Conservation (phyloP, 2,329 filamentous ascomycete genomes). For the Fusarium sp. region DNA sequence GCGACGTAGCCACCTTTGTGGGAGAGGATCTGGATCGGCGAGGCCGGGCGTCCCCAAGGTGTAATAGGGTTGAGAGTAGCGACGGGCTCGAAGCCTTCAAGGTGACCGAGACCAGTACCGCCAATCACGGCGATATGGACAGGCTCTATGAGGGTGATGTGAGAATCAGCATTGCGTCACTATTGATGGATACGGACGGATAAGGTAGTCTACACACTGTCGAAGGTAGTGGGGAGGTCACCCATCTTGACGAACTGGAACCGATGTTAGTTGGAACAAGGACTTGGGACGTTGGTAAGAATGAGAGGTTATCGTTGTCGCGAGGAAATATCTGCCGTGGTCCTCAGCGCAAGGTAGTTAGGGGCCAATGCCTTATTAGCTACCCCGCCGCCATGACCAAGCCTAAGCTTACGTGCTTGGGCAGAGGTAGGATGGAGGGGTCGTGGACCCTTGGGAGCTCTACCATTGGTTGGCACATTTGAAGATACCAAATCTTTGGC, state of each 20-base stretch:
- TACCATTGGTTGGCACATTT: constrained; percentile 29
- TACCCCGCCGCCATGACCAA: constrained; percentile 39
- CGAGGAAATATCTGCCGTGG: constrained; percentile 18
- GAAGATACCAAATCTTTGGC: background rate
- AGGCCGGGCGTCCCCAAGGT: constrained; percentile 85
- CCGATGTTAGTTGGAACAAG: background rate
- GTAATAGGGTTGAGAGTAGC: constrained; percentile 80
- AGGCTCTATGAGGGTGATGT: constrained; percentile 57
- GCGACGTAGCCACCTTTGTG: constrained; percentile 85
- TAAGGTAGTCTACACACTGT: constrained; percentile 56
- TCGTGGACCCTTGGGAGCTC: constrained; percentile 32
- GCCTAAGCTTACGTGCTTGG: constrained; percentile 33
- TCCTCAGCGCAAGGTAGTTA: background rate
- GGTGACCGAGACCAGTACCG: constrained; percentile 89
- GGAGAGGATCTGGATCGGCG: constrained; percentile 85
- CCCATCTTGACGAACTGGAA: constrained; percentile 52
- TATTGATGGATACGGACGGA: background rate
- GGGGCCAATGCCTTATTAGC: constrained; percentile 1
- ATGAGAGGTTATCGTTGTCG: constrained; percentile 13
- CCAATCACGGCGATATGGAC: constrained; percentile 91
- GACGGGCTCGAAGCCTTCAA: constrained; percentile 86
- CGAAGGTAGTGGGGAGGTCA: constrained; percentile 65
- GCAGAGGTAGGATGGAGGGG: constrained; percentile 33
- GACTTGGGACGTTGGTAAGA: constrained; percentile 1
- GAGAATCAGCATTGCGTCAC: constrained; percentile 22